Evolutionary conservation across 805 yeast genomes (phyloP).

Genomic region (Yamadazyma paraphyllophila): DNA sequence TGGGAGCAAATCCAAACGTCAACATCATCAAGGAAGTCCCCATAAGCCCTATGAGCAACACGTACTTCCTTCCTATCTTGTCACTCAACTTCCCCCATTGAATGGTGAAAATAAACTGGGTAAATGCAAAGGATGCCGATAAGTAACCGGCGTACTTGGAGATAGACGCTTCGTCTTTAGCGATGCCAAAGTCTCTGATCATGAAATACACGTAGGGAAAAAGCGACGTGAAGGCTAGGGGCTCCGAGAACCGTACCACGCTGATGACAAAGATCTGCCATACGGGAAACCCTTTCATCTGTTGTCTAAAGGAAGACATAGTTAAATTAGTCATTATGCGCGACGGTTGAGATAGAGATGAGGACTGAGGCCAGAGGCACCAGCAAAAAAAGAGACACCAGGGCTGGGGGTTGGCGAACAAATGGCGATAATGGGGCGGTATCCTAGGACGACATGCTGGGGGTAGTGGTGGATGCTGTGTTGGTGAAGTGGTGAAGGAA

Average conservation of each 20-base stretch:
- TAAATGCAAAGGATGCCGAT: conserved; percentile 60
- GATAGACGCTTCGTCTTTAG: conserved; percentile 49
- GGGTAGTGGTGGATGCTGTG: too few species aligned
- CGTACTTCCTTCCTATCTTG: conserved; percentile 53
- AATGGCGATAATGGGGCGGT: too few species aligned
- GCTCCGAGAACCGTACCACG: conserved; percentile 56
- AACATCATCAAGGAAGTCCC: conserved; percentile 52
- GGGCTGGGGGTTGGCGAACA: too few species aligned
- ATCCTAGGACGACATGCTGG: too few species aligned
- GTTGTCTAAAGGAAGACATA: conserved; percentile 38
- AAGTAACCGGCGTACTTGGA: conserved; percentile 61
- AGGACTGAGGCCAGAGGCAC: too few species aligned
- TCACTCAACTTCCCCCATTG: conserved; percentile 62
- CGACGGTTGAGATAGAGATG: background rate
- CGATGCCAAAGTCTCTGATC: conserved; percentile 56
- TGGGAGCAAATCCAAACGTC: conserved; percentile 52
- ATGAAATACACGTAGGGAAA: conserved; percentile 65
- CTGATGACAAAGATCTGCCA: conserved; percentile 42
- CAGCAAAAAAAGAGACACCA: too few species aligned
- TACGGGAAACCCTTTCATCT: conserved; percentile 56
- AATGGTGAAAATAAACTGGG: conserved; percentile 55
- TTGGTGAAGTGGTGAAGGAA: too few species aligned
- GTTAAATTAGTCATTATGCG: background rate
- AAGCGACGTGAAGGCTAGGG: conserved; percentile 60
- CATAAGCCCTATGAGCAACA: conserved; percentile 48